Evolutionary conservation across 305 asterid species (phyloP).

Genomic region (Fraxinus velutina): DNA sequence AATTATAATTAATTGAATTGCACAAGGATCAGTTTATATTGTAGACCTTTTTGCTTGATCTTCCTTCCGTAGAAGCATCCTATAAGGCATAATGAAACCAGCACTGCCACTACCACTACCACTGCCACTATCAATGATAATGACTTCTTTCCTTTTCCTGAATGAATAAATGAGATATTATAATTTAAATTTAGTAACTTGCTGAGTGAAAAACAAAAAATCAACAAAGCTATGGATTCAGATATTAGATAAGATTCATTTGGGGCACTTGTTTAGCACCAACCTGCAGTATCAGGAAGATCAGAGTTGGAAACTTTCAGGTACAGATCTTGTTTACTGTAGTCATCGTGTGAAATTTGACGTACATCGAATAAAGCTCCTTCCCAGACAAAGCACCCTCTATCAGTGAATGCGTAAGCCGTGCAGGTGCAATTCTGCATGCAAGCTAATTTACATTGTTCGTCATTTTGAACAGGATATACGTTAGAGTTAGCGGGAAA

Average conservation of each 20-base stretch:
- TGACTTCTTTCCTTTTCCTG: slow-evolving; percentile 27
- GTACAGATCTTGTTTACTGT: slow-evolving; percentile 1
- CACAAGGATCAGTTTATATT: background rate
- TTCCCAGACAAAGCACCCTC: slow-evolving; percentile 33
- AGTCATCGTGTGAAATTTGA: background rate
- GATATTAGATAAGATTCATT: background rate
- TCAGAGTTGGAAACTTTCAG: slow-evolving; percentile 30
- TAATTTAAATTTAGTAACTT: background rate
- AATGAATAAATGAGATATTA: background rate
- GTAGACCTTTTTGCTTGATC: slow-evolving; percentile 29
- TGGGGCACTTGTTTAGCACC: background rate
- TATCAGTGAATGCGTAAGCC: slow-evolving; percentile 28
- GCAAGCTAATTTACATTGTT: slow-evolving; percentile 27
- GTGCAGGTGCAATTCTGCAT: slow-evolving; percentile 29
- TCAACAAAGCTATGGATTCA: background rate
- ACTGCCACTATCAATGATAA: too few relatives aligned
- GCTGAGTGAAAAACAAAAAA: background rate
- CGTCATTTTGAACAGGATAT: slow-evolving; percentile 14
- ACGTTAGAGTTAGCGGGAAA: slow-evolving; percentile 18
- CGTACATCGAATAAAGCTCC: slow-evolving; percentile 24
- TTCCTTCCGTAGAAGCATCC: slow-evolving; percentile 32
- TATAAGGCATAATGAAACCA: slow-evolving; percentile 30
- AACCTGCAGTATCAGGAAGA: slow-evolving; percentile 30
- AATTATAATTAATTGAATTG: background rate
- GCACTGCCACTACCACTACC: background rate